Conservation (phyloP, 257 asterid genomes). For the Fraxinus americana region DNA sequence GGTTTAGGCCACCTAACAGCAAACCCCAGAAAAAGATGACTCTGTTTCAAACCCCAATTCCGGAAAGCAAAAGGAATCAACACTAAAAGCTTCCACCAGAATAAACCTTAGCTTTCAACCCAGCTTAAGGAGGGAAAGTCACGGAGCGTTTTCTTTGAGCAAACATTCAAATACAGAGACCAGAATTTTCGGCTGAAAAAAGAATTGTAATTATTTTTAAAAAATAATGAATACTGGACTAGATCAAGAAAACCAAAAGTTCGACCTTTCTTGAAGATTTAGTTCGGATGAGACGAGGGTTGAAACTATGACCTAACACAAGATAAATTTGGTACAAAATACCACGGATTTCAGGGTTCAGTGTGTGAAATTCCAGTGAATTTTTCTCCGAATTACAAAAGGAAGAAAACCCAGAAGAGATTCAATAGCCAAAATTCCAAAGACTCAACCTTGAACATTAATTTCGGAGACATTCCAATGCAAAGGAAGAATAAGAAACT, state of each 20-base stretch:
- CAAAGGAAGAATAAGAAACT: slow-evolving; percentile 2
- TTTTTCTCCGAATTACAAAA: background rate
- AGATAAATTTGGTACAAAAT: background rate
- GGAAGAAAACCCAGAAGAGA: slow-evolving; percentile 18
- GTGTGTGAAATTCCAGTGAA: background rate
- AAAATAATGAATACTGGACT: slow-evolving; percentile 25
- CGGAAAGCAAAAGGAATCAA: slow-evolving; percentile 71
- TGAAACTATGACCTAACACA: slow-evolving; percentile 1
- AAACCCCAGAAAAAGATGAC: slow-evolving; percentile 45
- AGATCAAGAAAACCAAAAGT: slow-evolving; percentile 63
- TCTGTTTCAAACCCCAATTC: slow-evolving; percentile 43
- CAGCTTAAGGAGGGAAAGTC: slow-evolving; percentile 57
- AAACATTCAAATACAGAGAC: slow-evolving; percentile 50
- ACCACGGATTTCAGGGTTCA: background rate
- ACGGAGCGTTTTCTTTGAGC: slow-evolving; percentile 39
- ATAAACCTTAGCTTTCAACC: slow-evolving; percentile 68
- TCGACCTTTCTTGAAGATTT: slow-evolving; percentile 33
- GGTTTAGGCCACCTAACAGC: slow-evolving; percentile 57
- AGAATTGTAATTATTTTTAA: slow-evolving; percentile 19
- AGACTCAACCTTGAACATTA: slow-evolving; percentile 36
- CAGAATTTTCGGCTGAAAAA: slow-evolving; percentile 32
- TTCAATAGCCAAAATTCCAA: slow-evolving; percentile 33
- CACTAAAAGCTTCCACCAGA: slow-evolving; percentile 61
- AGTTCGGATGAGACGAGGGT: background rate
- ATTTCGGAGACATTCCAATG: slow-evolving; percentile 14